Evolutionary conservation across 345 rosid genomes (phyloP).

Genomic region (Dimocarpus longan): DNA sequence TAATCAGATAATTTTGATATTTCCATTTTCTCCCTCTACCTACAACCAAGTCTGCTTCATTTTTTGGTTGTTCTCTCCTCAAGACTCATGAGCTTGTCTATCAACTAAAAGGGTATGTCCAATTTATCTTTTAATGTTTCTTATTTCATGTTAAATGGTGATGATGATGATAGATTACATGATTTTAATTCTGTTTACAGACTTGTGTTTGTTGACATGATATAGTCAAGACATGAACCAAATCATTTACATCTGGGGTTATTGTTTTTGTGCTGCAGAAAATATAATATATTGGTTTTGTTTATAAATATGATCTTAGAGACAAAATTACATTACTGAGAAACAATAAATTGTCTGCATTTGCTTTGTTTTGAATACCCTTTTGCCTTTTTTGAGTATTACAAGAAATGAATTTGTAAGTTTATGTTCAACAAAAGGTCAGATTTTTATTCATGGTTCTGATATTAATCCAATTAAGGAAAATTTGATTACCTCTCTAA

Average conservation of each 20-base stretch:
- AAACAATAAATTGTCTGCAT: neutral
- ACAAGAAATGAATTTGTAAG: neutral
- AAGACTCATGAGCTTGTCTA: neutral
- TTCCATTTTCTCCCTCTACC: neutral
- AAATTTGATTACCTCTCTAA: no score
- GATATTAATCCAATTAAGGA: neutral
- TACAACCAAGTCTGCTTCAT: neutral
- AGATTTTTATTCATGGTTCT: neutral
- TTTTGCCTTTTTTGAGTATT: neutral
- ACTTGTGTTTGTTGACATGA: neutral
- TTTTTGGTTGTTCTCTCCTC: neutral
- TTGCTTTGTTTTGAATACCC: neutral
- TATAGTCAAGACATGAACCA: neutral
- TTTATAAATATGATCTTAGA: neutral
- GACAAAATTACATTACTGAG: neutral
- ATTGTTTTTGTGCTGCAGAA: constrained; percentile 3
- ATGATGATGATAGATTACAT: neutral
- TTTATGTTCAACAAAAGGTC: neutral
- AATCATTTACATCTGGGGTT: neutral
- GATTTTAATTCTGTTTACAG: neutral
- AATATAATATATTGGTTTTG: neutral
- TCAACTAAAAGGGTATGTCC: constrained; percentile 7
- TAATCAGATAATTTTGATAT: neutral
- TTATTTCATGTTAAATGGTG: neutral
- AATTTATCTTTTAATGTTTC: neutral